Conservation (phyloP, 345 rosid species). For the Carallia pectinifolia region DNA sequence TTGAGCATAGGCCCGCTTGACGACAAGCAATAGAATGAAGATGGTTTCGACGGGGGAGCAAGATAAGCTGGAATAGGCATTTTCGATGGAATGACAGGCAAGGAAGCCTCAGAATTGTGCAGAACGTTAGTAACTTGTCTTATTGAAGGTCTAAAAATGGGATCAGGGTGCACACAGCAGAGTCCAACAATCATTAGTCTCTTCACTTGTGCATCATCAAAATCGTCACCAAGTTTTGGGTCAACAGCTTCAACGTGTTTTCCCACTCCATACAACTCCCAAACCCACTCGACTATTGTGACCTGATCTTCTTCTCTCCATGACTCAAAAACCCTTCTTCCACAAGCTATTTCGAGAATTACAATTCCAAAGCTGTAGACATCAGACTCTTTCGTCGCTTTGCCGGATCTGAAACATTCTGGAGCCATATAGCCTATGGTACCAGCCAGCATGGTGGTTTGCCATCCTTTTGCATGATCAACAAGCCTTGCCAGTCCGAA, state of each 20-base stretch:
- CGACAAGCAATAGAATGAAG: too few species aligned
- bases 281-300: not conserved
- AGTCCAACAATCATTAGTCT: slow-evolving; percentile 13
- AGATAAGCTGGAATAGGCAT: not conserved
- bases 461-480: slow-evolving; percentile 8
- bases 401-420: slow-evolving; percentile 3
- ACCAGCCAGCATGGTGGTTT: slow-evolving; percentile 21
- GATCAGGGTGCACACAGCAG: not conserved
- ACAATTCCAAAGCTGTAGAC: slow-evolving; percentile 23
- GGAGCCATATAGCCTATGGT: slow-evolving; percentile 26
- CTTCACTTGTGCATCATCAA: not conserved
- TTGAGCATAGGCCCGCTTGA: too few species aligned
- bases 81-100: not conserved
- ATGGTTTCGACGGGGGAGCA: too few species aligned
- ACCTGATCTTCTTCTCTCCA: not conserved
- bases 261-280: slow-evolving; percentile 9
- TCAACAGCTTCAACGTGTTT: slow-evolving; percentile 5
- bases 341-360: slow-evolving; percentile 20
- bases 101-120: not conserved
- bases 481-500: slow-evolving; percentile 27
- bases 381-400: slow-evolving; percentile 22
- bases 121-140: not conserved
- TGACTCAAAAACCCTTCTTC: slow-evolving; percentile 9
- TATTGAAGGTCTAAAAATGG: not conserved
- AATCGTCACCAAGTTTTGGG: not conserved